A percentile compares a stretch with the other conserved stretches of the same genome.
phyloP scores from a whole-genome alignment of 1,284 basidiomycete genomes.

The Kwoniella shivajii region DNA sequence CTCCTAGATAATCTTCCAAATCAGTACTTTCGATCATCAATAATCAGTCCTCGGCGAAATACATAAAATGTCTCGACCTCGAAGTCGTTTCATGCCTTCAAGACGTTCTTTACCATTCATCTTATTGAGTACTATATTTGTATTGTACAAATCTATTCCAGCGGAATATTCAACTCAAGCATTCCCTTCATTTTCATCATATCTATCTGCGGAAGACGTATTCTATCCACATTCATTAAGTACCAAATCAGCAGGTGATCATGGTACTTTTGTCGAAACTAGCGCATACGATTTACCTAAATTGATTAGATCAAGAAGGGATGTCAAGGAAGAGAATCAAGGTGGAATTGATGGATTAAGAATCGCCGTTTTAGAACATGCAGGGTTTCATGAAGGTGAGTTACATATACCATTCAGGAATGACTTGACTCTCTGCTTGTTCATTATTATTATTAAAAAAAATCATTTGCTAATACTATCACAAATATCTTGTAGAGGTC shows the following conservation, averaged over 20 bases:
- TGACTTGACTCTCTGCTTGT: no score
- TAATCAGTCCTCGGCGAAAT: no score
- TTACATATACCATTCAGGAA: no score
- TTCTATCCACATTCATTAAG: neutral
- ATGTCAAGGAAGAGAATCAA: neutral
- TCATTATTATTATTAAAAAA: no score
- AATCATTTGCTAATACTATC: no score
- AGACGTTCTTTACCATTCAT: neutral
- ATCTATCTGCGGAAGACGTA: neutral
- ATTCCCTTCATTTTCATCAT: neutral
- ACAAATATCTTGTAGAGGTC: slow-evolving; percentile 19
- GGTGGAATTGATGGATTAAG: slow-evolving; percentile 1
- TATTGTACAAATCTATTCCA: slow-evolving; percentile 1
- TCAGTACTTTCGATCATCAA: no score
- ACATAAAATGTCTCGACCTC: neutral
- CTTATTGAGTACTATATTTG: neutral
- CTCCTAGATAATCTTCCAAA: no score
- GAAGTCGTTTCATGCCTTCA: neutral
- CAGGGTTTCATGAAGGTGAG: slow-evolving; percentile 21
- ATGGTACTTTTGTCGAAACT: slow-evolving; percentile 9
- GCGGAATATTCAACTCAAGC: neutral
- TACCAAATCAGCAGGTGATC: neutral
- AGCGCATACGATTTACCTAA: slow-evolving; percentile 5
- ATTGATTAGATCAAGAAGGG: neutral
- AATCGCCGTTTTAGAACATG: slow-evolving; percentile 20